Percentiles rank a stretch among this genome's conserved stretches.
These are phyloP conservation scores for Madurella mycetomatis DNA, from an alignment of 2,329 filamentous ascomycete genomes.

Conservation along the genomic window DNA sequence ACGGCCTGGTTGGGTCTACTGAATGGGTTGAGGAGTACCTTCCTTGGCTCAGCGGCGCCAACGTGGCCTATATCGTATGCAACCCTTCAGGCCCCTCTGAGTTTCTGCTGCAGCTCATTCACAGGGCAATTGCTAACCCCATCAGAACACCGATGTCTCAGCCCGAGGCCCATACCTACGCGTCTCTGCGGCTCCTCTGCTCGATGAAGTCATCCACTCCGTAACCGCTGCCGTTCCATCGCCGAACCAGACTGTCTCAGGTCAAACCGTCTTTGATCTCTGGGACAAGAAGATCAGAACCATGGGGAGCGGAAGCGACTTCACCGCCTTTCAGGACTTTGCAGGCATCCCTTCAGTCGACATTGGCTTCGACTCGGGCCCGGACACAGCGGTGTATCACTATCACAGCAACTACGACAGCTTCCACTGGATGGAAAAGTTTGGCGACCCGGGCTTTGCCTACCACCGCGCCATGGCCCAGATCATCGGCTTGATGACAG, in stretches of 20 bases:
- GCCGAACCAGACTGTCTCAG: slow-evolving; percentile 68
- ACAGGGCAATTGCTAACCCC: slow-evolving; percentile 2
- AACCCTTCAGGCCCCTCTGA: too few relatives aligned
- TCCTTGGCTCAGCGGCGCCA: slow-evolving; percentile 69
- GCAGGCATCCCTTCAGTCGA: slow-evolving; percentile 64
- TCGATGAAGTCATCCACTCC: slow-evolving; percentile 68
- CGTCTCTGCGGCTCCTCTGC: slow-evolving; percentile 65
- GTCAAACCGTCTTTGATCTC: slow-evolving; percentile 64
- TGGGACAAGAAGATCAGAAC: slow-evolving; percentile 60
- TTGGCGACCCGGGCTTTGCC: slow-evolving; percentile 63
- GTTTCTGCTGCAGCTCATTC: not conserved
- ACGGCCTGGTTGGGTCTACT: slow-evolving; percentile 78
- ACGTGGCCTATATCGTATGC: slow-evolving; percentile 65
- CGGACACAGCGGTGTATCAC: slow-evolving; percentile 59
- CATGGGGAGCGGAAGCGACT: slow-evolving; percentile 70
- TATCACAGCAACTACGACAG: slow-evolving; percentile 93
- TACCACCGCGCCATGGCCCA: slow-evolving; percentile 66
- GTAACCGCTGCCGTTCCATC: slow-evolving; percentile 60
- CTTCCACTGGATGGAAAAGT: slow-evolving; percentile 82
- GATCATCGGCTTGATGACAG: slow-evolving; percentile 57
- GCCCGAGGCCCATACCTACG: slow-evolving; percentile 60
- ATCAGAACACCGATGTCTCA: slow-evolving; percentile 70
- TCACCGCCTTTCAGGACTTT: slow-evolving; percentile 70
- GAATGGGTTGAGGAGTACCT: slow-evolving; percentile 92
- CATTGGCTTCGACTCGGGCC: slow-evolving; percentile 50